Evolutionary conservation across 140 eudicot species (phyloP).

Genomic region (Stevia rebaudiana): DNA sequence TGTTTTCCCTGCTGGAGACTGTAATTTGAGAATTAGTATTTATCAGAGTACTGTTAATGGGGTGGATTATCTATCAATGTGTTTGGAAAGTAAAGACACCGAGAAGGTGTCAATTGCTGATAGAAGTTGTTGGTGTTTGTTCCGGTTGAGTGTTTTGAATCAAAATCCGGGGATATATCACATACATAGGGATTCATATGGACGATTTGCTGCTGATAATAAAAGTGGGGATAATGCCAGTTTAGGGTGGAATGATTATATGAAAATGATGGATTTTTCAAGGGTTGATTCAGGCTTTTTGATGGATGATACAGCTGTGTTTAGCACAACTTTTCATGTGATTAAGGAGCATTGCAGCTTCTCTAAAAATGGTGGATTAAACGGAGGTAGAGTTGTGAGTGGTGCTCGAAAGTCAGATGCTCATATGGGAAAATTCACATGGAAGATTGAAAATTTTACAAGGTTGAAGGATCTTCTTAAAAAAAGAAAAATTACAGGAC

Average conservation of each 20-base stretch:
- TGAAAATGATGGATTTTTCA: slow-evolving; percentile 80
- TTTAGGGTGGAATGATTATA: slow-evolving; percentile 98
- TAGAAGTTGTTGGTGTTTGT: slow-evolving; percentile 98
- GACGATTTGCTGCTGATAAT: slow-evolving; percentile 92
- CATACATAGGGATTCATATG: slow-evolving; percentile 91
- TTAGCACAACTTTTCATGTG: slow-evolving; percentile 90
- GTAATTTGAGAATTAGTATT: slow-evolving; percentile 90
- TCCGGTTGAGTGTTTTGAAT: slow-evolving; percentile 94
- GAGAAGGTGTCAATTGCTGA: slow-evolving; percentile 64
- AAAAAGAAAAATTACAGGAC: slow-evolving; percentile 97
- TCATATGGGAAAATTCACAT: slow-evolving; percentile 82
- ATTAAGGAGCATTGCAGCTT: slow-evolving; percentile 77
- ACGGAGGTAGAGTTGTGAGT: slow-evolving; percentile 57
- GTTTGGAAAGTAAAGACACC: slow-evolving; percentile 97
- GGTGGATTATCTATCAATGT: slow-evolving; percentile 88
- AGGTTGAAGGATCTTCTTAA: slow-evolving; percentile 89
- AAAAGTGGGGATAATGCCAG: slow-evolving; percentile 96
- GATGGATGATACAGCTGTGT: slow-evolving; percentile 84
- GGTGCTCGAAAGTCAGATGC: slow-evolving; percentile 81
- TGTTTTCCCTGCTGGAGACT: slow-evolving; percentile 92
- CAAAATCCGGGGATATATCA: slow-evolving; percentile 85
- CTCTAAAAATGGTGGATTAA: slow-evolving; percentile 56
- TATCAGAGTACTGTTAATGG: slow-evolving; percentile 94
- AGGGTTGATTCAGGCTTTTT: slow-evolving; percentile 68
- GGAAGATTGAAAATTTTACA: slow-evolving; percentile 93